Percentiles rank a stretch among this genome's conserved stretches.
These are phyloP conservation scores for Arctium minus DNA, from an alignment of 129 eudicot species.

Conservation along the genomic window DNA sequence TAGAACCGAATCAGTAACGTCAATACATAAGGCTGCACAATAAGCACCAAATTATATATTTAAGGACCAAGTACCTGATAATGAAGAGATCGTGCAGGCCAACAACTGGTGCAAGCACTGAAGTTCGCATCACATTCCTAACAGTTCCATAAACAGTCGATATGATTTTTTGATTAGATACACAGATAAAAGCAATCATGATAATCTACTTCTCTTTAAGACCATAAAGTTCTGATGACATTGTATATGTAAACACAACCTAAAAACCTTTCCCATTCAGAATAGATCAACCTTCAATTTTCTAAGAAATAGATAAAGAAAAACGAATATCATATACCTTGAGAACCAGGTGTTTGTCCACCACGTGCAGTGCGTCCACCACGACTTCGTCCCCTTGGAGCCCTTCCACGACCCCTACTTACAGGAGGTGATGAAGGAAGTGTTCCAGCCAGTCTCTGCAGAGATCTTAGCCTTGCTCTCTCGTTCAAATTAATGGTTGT, in stretches of 20 bases:
- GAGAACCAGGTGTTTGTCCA: slow-evolving; percentile 50
- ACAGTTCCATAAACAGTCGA: slow-evolving; percentile 8
- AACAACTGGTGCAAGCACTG: slow-evolving; percentile 9
- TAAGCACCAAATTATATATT: background rate
- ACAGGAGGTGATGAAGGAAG: slow-evolving; percentile 33
- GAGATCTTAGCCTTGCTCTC: slow-evolving; percentile 63
- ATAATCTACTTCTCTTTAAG: background rate
- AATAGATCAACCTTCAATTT: background rate
- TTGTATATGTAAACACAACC: background rate
- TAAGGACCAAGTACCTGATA: slow-evolving; percentile 2
- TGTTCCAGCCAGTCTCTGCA: slow-evolving; percentile 43
- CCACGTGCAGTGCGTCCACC: slow-evolving; percentile 58
- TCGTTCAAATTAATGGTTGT: slow-evolving; percentile 59
- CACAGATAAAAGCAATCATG: background rate
- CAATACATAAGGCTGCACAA: background rate
- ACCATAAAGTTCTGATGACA: background rate
- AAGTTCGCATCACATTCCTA: slow-evolving; percentile 22
- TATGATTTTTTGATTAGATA: background rate
- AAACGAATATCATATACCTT: slow-evolving; percentile 25
- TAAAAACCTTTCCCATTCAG: background rate
- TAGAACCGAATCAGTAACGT: background rate
- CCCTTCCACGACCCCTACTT: slow-evolving; percentile 70
- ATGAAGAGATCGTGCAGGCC: background rate
- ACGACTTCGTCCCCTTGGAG: slow-evolving; percentile 61
- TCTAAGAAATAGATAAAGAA: background rate